Evolutionary conservation across 208 protist species (phyloP).

Genomic region (Novymonas esmeraldas): DNA sequence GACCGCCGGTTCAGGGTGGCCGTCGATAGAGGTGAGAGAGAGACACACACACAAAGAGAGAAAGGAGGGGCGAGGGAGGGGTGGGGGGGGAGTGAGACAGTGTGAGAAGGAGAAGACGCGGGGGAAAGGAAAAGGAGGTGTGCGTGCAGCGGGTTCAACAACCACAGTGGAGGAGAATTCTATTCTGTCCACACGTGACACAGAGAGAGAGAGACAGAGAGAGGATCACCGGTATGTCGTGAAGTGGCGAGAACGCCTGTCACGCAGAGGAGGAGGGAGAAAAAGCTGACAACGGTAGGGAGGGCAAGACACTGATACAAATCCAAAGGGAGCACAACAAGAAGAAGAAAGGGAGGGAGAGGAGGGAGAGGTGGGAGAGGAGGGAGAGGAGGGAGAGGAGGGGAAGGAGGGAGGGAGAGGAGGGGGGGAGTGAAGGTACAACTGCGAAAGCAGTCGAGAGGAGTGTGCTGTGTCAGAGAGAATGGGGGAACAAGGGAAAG

Average conservation of each 20-base stretch:
- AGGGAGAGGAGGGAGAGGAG: slow-evolving; percentile 1
- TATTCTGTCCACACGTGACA: too few species aligned
- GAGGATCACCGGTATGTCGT: too few species aligned
- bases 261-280: too few species aligned
- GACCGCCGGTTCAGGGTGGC: too few species aligned
- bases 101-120: too few species aligned
- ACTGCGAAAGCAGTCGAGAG: not conserved
- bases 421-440: not conserved
- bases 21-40: not conserved
- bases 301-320: not conserved
- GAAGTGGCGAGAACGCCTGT: too few species aligned
- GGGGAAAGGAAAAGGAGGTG: slow-evolving; percentile 5
- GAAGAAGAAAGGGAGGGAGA: slow-evolving; percentile 2
- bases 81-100: not conserved
- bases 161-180: too few species aligned
- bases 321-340: not conserved
- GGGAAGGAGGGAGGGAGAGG: not conserved
- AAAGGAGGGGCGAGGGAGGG: not conserved
- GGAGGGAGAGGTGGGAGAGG: not conserved
- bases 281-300: too few species aligned
- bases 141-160: too few species aligned
- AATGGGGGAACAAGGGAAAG: not conserved
- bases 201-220: too few species aligned
- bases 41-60: not conserved
- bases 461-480: not conserved